Evolutionary conservation across 1,284 basidiomycete genomes (phyloP).

Genomic region (Inonotus hispidus): DNA sequence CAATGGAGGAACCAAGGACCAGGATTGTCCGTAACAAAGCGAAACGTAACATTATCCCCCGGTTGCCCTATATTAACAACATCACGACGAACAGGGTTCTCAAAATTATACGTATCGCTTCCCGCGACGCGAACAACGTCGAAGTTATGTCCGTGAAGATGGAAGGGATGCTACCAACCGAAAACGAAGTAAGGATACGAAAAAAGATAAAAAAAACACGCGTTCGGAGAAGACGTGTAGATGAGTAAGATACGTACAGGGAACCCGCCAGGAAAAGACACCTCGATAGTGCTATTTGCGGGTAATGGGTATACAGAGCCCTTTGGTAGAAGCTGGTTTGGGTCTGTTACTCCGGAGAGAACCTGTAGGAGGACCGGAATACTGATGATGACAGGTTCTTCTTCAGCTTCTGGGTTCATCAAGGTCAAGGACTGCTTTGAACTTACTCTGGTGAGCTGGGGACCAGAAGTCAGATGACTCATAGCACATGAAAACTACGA

Average conservation of each 20-base stretch:
- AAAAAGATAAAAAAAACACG: neutral
- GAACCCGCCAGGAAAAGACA: constrained; percentile 22
- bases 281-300: constrained; percentile 23
- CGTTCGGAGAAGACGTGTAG: neutral
- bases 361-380: constrained; percentile 29
- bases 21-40: constrained; percentile 35
- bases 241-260: constrained; percentile 17
- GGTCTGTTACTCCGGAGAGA: constrained; percentile 23
- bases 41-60: constrained; percentile 26
- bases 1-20: constrained; percentile 45
- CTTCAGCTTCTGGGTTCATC: neutral
- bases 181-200: neutral
- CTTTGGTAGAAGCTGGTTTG: constrained; percentile 21
- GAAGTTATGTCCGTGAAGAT: constrained; percentile 31
- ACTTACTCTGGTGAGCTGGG: neutral
- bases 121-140: constrained; percentile 28
- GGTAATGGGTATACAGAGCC: constrained; percentile 24
- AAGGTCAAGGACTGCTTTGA: neutral
- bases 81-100: constrained; percentile 31
- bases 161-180: constrained; percentile 26
- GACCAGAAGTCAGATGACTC: neutral
- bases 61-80: constrained; percentile 27
- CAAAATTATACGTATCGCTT: constrained; percentile 26
- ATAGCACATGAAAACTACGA: neutral
- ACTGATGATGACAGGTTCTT: constrained; percentile 21